Conservation (phyloP, 345 rosid genomes). For the Noccaea caerulescens region DNA sequence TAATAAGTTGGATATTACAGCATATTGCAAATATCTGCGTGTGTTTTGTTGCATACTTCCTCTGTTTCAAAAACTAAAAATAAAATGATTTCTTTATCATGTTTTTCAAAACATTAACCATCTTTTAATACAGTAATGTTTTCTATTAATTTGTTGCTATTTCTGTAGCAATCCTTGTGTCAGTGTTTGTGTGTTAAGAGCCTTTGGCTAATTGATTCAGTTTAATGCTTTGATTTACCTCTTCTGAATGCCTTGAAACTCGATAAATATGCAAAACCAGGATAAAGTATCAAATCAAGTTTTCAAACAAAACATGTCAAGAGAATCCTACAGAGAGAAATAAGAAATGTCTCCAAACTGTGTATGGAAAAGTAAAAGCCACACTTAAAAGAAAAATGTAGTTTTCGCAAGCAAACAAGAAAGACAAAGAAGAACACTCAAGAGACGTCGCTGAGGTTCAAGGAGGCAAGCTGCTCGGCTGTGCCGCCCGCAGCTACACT, state of each 20-base stretch:
- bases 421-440: conserved; percentile 29
- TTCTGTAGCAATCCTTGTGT: no score
- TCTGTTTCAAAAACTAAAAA: no score
- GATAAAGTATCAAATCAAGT: conserved; percentile 1
- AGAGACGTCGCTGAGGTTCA: conserved; percentile 68
- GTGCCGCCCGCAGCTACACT: conserved; percentile 67
- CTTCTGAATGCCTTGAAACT: background rate
- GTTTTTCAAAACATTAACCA: no score
- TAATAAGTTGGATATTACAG: no score
- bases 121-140: no score
- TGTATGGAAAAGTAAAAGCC: conserved; percentile 27
- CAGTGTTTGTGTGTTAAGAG: no score
- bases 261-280: background rate
- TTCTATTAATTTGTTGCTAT: no score
- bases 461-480: conserved; percentile 71
- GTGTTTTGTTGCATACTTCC: no score
- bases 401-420: background rate
- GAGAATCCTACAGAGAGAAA: conserved; percentile 27
- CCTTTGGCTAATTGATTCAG: no score
- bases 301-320: conserved; percentile 4
- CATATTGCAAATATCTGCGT: no score
- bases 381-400: conserved; percentile 19
- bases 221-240: background rate
- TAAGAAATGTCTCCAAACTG: conserved; percentile 3
- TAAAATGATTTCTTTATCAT: no score